Percentiles rank a stretch among this genome's conserved stretches.
Conservation (phyloP, 2,329 filamentous ascomycete species). For the Paracorniculantispora psalliotae region DNA sequence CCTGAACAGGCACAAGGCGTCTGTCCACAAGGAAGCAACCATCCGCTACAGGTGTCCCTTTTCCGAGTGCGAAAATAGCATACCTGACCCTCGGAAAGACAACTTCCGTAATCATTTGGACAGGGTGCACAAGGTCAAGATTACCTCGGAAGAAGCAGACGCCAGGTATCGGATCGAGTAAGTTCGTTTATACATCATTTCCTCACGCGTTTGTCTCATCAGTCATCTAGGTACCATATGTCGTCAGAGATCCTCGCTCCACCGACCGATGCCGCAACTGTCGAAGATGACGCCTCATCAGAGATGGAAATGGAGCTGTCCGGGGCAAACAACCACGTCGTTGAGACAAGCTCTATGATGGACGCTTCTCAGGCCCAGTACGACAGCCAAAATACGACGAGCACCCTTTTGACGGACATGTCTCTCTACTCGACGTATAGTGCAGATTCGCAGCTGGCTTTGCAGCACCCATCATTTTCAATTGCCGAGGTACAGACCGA, state of each 20-base stretch:
- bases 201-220: neutral
- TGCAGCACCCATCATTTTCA: neutral
- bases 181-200: neutral
- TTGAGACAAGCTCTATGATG: neutral
- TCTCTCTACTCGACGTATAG: neutral
- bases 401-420: neutral
- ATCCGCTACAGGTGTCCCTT: slow-evolving; percentile 22
- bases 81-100: slow-evolving; percentile 73
- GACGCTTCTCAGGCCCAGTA: neutral
- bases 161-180: neutral
- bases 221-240: neutral
- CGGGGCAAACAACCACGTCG: neutral
- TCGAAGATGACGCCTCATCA: neutral
- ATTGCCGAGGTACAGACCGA: neutral
- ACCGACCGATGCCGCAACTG: neutral
- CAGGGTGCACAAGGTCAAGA: slow-evolving; percentile 53
- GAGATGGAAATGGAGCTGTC: neutral
- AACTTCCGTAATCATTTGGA: slow-evolving; percentile 80
- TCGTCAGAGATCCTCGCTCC: neutral
- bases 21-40: slow-evolving; percentile 55
- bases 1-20: slow-evolving; percentile 70
- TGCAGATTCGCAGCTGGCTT: neutral
- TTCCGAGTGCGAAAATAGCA: slow-evolving; percentile 42
- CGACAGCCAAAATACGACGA: neutral
- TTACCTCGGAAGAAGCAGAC: neutral